Base-by-base conservation (phyloP, 345 rosid species). In the Anastatica hierochuntica region DNA sequence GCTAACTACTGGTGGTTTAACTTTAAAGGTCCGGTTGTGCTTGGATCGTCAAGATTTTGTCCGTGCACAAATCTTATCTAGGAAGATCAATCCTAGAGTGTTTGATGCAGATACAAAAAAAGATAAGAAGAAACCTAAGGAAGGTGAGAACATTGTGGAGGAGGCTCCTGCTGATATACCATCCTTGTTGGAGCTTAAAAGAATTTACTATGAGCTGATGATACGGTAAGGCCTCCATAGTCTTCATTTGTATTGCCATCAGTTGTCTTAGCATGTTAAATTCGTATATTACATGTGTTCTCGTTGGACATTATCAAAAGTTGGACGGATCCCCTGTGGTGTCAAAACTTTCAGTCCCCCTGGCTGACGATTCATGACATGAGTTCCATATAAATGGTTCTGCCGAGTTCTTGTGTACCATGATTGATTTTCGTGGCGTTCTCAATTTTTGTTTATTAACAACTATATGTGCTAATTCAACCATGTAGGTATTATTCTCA, bases 141-240 rank as follows among this genome's bases (percentile, higher is more conserved):
- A 92, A 75, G 95, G 92, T 56, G 97, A 85, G 19, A 71, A 71
- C 64, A 53, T 88, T 34, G 77, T 94, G 44, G 97, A 85, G 67
- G 97, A 83, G 74, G 94, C 99, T 58, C 88, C 99, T 37, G 90
- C 89, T 56, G 97, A 88, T 72, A 85, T 88, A 62, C 99, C 97
- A n/a, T 74, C 92, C 5, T 64, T 94, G 26, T 64, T 83, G 82
- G 92, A 94, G 69, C 77, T 94, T 69, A 88, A 94, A 72, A 67
- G 81, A 42, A 82, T 83, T 30, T 88, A 88, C 77, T 83, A 85
- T 67, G 94, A 88, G 69, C 67, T 77, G 35, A 88, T 94, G 97
- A 94, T 88, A 51, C 61, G 99, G 98, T 83, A 68, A 24, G 58
- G 38, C 37, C 43, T 27, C 23, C 11, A 21, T 21, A 21, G 16